A percentile compares a stretch with the other conserved stretches of the same genome.
Conservation (phyloP, 1,139 yeast species). For the Magnusiomyces clavatus region DNA sequence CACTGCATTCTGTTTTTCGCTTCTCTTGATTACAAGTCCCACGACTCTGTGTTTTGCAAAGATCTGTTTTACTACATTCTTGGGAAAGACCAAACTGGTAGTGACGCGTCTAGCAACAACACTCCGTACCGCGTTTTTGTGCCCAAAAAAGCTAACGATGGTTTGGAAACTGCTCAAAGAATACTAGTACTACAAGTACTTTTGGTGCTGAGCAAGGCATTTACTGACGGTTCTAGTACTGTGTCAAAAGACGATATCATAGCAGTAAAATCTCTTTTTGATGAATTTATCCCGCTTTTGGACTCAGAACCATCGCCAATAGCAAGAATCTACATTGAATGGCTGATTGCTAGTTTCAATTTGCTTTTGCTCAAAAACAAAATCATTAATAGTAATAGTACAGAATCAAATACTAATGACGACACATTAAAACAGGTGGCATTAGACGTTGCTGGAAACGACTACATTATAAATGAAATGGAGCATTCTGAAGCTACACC, state of each 20-base stretch:
- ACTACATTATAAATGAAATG: constrained; percentile 24
- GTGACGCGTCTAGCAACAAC: not conserved
- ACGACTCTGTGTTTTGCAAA: constrained; percentile 32
- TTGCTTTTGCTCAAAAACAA: not conserved
- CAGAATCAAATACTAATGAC: no score
- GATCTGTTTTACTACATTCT: constrained; percentile 40
- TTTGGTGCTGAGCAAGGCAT: constrained; percentile 27
- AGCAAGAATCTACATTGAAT: constrained; percentile 66
- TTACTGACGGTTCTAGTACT: constrained; percentile 24
- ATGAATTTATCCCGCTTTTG: constrained; percentile 31
- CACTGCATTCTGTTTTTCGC: constrained; percentile 23
- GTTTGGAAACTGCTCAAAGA: constrained; percentile 61
- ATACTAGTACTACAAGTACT: constrained; percentile 50
- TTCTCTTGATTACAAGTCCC: constrained; percentile 38
- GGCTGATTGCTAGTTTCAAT: constrained; percentile 48
- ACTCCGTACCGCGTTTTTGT: constrained; percentile 38
- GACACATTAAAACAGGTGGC: no score
- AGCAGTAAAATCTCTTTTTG: constrained; percentile 18
- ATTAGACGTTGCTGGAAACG: no score
- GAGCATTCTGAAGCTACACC: constrained; percentile 27
- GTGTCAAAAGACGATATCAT: constrained; percentile 12
- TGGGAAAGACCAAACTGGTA: no score
- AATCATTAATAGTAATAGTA: not conserved
- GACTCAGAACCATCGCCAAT: constrained; percentile 66
- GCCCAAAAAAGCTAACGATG: constrained; percentile 53